Evolutionary conservation across 2,329 filamentous ascomycete species (phyloP).

Genomic region (Colletotrichum sojae): DNA sequence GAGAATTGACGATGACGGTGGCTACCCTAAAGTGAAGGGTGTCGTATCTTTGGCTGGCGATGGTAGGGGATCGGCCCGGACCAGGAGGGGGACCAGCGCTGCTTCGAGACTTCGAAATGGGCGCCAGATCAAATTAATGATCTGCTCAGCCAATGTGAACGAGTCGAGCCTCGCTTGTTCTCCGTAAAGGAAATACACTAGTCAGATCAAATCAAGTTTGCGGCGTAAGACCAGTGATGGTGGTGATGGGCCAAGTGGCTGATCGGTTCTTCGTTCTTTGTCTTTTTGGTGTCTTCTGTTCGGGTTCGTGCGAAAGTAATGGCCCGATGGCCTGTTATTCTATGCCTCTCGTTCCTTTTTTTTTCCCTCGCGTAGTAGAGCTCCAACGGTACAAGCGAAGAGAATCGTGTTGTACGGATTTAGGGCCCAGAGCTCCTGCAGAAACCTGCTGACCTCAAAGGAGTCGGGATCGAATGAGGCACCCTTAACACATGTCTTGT

Average conservation of each 20-base stretch:
- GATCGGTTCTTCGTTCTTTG: constrained; percentile 9
- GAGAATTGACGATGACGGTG: constrained; percentile 25
- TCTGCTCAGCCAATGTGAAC: constrained; percentile 13
- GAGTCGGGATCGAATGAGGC: constrained; percentile 60
- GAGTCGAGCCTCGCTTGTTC: constrained; percentile 4
- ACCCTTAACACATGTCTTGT: constrained; percentile 41
- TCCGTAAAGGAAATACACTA: neutral
- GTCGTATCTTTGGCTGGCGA: constrained; percentile 37
- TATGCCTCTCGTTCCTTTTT: neutral
- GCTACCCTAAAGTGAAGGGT: constrained; percentile 29
- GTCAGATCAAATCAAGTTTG: neutral
- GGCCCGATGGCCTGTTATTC: constrained; percentile 18
- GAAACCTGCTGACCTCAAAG: constrained; percentile 87
- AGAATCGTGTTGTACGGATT: constrained; percentile 34
- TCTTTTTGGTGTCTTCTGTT: neutral
- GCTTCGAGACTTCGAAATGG: constrained; percentile 39
- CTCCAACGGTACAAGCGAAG: constrained; percentile 18
- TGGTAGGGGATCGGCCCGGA: constrained; percentile 39
- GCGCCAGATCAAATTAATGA: constrained; percentile 5
- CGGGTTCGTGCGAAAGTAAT: constrained; percentile 19
- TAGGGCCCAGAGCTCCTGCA: constrained; percentile 72
- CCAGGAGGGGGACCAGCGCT: constrained; percentile 38
- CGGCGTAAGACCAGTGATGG: neutral
- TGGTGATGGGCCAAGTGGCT: constrained; percentile 1
- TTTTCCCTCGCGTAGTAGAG: constrained; percentile 13